Base-by-base conservation (phyloP, 768 basidiomycete species). In the Mycena maculata region DNA sequence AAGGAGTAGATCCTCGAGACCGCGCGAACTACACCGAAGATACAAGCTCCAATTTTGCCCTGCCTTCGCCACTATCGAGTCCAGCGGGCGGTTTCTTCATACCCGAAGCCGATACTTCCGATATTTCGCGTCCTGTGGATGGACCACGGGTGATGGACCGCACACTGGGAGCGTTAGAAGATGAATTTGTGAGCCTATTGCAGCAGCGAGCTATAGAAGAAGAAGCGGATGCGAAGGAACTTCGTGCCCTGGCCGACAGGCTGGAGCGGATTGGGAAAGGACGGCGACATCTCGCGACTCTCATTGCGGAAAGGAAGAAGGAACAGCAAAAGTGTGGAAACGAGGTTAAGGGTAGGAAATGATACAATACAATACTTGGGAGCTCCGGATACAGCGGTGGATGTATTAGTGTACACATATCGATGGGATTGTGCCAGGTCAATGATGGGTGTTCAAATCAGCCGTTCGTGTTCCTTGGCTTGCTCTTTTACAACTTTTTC, bases 401-500 rank as follows among this genome's bases (percentile, higher is more conserved):
- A 60, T 31, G 63, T 54, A 30, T 66, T 60, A 64, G 57, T 52
- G 44, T 73, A 53, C 65, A 63, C 16, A 33, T 33, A 56, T 60
- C 18, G 3, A 13, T 4, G 23, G 10, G 16, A 45, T 11, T 16
- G 36, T n/a, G 5, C 25, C 38, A 44, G 39, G 33, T 31, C n/a
- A 45, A 65, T 58, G 45, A 60, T 44, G 27, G 13, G 33, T 22
- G 39, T n/a, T 72, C 69, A 81, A 10, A 69, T 73, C 61, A 92
- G 71, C 30, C 81, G 85, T 67, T 84, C 84, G 18, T 85, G 80
- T 63, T 91, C 89, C 23, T 78, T 79, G 1, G 80, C 81, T 49
- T 90, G 87, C 48, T 88, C 86, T 47, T 78, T 73, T 20, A 98
- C 87, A 27, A 93, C 92, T 65, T 83, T 88, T 58, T 91, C 88